Conservation (phyloP, 2,329 filamentous ascomycete species). For the Verticillium albo-atrum region DNA sequence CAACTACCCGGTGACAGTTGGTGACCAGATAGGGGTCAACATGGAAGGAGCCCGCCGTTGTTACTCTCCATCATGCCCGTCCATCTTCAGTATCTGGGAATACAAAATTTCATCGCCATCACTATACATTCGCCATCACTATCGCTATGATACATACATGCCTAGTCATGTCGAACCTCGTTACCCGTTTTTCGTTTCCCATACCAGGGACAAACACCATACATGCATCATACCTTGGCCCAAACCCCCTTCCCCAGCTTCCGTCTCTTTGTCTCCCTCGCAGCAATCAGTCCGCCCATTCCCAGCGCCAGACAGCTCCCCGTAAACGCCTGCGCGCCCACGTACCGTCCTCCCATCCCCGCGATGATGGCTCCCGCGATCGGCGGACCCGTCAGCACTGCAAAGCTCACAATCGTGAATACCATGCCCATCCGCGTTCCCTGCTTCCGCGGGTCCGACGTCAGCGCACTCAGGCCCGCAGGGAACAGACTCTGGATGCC, state of each 20-base stretch:
- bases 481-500: slow-evolving; percentile 65
- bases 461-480: slow-evolving; percentile 52
- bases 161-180: no score
- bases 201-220: no score
- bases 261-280: slow-evolving; percentile 32
- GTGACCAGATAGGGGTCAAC: no score
- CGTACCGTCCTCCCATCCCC: slow-evolving; percentile 33
- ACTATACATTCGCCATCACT: no score
- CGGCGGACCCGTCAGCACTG: slow-evolving; percentile 47
- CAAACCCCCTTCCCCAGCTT: slow-evolving; percentile 30
- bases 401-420: slow-evolving; percentile 51
- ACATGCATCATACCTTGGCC: slow-evolving; percentile 27
- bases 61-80: no score
- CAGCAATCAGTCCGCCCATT: slow-evolving; percentile 29
- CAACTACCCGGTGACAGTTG: no score
- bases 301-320: slow-evolving; percentile 38
- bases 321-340: slow-evolving; percentile 45
- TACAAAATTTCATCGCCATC: no score
- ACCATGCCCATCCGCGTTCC: slow-evolving; percentile 56
- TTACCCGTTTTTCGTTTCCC: no score
- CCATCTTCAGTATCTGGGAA: no score
- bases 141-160: no score
- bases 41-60: no score
- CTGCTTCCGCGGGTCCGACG: slow-evolving; percentile 44
- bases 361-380: slow-evolving; percentile 46